A percentile compares a stretch with the other conserved stretches of the same genome.
Evolutionary conservation across 352 stramenopile genomes (phyloP).

Genomic region (Pythium aphanidermatum): DNA sequence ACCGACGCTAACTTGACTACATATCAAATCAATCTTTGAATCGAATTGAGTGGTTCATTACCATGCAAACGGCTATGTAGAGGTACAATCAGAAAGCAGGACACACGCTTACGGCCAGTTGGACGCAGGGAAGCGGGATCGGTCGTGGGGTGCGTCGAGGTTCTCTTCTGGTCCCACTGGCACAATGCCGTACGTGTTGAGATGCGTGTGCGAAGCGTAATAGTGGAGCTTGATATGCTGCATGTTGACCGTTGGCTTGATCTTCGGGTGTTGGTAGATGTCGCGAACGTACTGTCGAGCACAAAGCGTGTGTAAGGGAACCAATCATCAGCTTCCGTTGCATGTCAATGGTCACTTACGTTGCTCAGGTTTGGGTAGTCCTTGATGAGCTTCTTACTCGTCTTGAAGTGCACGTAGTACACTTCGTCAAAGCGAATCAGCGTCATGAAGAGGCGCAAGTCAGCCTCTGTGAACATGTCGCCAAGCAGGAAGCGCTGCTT

Average conservation of each 20-base stretch:
- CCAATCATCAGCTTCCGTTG: no score
- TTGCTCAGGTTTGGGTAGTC: slow-evolving; percentile 86
- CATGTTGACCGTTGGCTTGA: slow-evolving; percentile 91
- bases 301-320: background rate
- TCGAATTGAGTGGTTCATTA: no score
- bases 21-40: no score
- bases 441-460: slow-evolving; percentile 77
- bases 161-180: slow-evolving; percentile 68
- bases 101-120: slow-evolving; percentile 24
- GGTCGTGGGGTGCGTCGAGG: slow-evolving; percentile 54
- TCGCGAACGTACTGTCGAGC: slow-evolving; percentile 55
- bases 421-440: slow-evolving; percentile 81
- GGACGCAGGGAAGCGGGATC: slow-evolving; percentile 40
- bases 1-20: no score
- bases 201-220: slow-evolving; percentile 90
- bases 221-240: slow-evolving; percentile 97
- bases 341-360: slow-evolving; percentile 20
- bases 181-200: slow-evolving; percentile 94
- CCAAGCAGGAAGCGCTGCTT: slow-evolving; percentile 62
- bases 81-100: no score
- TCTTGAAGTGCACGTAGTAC: slow-evolving; percentile 86
- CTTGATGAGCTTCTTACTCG: slow-evolving; percentile 84
- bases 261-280: slow-evolving; percentile 91
- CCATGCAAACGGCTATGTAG: no score
- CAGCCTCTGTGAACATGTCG: slow-evolving; percentile 66